A percentile compares a stretch with the other conserved stretches of the same genome.
Conservation (phyloP, 805 yeast species). For the Nakazawaea ishiwadae region DNA sequence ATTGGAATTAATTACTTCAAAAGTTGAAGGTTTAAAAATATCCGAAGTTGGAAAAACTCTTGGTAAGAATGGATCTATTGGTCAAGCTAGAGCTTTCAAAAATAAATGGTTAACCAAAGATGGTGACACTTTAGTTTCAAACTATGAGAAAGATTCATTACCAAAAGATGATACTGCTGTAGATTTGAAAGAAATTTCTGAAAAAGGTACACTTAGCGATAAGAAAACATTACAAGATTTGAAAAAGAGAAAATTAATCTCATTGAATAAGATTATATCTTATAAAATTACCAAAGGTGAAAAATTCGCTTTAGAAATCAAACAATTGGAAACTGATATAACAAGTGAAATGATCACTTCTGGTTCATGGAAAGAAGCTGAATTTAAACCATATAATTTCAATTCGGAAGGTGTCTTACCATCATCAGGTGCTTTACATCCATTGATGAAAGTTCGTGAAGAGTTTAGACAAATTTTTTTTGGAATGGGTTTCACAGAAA, state of each 20-base stretch:
- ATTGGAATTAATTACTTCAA: slow-evolving; percentile 64
- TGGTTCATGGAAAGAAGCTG: slow-evolving; percentile 76
- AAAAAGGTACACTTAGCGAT: slow-evolving; percentile 52
- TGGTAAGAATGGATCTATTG: slow-evolving; percentile 84
- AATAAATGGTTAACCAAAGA: slow-evolving; percentile 94
- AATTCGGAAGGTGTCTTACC: slow-evolving; percentile 90
- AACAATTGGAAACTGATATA: slow-evolving; percentile 84
- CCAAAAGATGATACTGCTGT: slow-evolving; percentile 67
- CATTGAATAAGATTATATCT: slow-evolving; percentile 66
- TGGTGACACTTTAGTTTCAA: slow-evolving; percentile 71
- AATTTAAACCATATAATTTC: slow-evolving; percentile 95
- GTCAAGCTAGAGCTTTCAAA: slow-evolving; percentile 97
- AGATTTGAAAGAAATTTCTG: slow-evolving; percentile 53
- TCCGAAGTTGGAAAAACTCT: slow-evolving; percentile 66
- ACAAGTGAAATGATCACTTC: slow-evolving; percentile 87
- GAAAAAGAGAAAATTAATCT: slow-evolving; percentile 87
- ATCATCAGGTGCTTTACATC: slow-evolving; percentile 90
- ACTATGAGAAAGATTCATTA: slow-evolving; percentile 36
- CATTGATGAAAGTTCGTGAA: slow-evolving; percentile 92
- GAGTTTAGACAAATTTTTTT: slow-evolving; percentile 98
- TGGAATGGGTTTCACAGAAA: slow-evolving; percentile 96
- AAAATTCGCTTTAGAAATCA: slow-evolving; percentile 77
- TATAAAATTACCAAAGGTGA: slow-evolving; percentile 76
- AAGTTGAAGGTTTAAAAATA: slow-evolving; percentile 77
- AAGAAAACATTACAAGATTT: slow-evolving; percentile 73